Evolutionary conservation across 257 asterid species (phyloP), one percentile per base, ranked within the genome.

Genomic region (Solanum commersonii): DNA sequence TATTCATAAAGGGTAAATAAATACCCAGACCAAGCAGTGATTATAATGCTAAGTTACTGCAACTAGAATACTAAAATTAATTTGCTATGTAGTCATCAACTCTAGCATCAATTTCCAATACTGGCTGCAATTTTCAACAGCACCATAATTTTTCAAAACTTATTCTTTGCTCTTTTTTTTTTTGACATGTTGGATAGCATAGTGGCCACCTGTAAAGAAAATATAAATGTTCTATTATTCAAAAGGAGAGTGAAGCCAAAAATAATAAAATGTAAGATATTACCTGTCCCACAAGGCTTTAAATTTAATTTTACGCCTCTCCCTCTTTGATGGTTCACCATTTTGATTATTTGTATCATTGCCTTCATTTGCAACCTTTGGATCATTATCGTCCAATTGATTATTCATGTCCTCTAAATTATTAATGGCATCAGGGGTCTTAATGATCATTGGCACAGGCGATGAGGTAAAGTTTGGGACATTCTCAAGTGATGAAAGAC

Each of bases 101-200:
- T 38, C 42, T 4, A 40, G 1, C 44, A 38, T 38, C 11, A 38
- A 38, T 38, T 38, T 38, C 3, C 44, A 38, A 9, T 38, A 38
- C 13, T 42, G 46, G 46, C 46, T 42, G 46, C 14, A 42, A 42
- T 42, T 42, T 10, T 42, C 14, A 42, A 14, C 46, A 20, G 95
- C 99, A 91, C 95, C 98, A 84, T 94, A 12, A 44, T 3, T 11
- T 44, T 44, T 44, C 18, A 44, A 1, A 4, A 44, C 14, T 44
- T 44, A 44, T 44, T 13, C 52, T 44, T 44, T 8, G 42, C 42
- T 38, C 1, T 13, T 4, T 13, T 10, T 10, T 13, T 44, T 44
- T 44, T 44, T 44, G 52, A 11, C 52, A 13, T 44, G 16, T 13
- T 44, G 52, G 52, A 44, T 44, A 16, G 63, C n/a, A 52, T 52